Evolutionary conservation across 768 basidiomycete species (phyloP), one percentile per base, ranked within the genome.

Genomic region (Tricholoma furcatifolium): DNA sequence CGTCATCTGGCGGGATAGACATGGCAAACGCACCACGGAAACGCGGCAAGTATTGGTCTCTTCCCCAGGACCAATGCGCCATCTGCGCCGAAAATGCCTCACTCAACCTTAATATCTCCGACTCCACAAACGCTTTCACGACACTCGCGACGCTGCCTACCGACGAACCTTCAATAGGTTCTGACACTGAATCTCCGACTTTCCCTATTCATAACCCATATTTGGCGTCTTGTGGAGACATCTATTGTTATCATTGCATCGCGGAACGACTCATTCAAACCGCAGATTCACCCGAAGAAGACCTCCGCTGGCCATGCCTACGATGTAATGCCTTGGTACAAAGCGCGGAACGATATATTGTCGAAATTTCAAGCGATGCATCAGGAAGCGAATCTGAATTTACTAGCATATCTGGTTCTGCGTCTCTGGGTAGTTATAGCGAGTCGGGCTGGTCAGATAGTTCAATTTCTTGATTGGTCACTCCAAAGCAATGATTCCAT

Each of bases 221-320:
- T 64, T 70, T 87, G 45, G 84, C 93, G 31, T 85, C 86, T 27
- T 94, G 91, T 56, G 87, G 83, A 6, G 93, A 97, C 64, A 67
- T 81, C 12, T 99, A 95, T 71, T 98, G 97, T 70, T 99, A 98
- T 67, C 86, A 88, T 60, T 99, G 97, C 69, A 77, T 98, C 38
- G 81, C 91, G 12, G 89, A 91, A 63, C 83, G 85, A 55, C 81
- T 98, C 74, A 78, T 91, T 62, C 83, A 80, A 32, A 79, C 79
- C 5, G 84, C 81, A 4, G 87, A 88, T 54, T 90, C 88, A 32
- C 82, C 74, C 20, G 78, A 76, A 47, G 75, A 77, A 15, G 70
- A 78, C 31, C 63, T 71, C 45, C 76, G 77, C 18, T 96, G 94
- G 94, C 83, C 84, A 56, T 98, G 94, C 70, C 66, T 96, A 50